Evolutionary conservation across 2,329 filamentous ascomycete genomes (phyloP).

Genomic region (Phaeophleospora eucalypticola): DNA sequence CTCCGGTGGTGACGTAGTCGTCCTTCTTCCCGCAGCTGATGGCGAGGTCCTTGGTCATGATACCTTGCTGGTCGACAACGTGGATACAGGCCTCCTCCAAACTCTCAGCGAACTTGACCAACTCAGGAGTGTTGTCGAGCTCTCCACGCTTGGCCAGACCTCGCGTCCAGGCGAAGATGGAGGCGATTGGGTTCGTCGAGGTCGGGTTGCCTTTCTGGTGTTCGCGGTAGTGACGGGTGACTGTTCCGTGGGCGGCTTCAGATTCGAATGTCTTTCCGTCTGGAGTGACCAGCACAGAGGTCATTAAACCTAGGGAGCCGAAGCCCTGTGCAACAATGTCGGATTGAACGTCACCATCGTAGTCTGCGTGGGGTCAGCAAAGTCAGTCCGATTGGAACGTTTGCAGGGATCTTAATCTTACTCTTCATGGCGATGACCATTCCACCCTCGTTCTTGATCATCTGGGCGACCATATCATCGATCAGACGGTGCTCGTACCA

Average conservation of each 20-base stretch:
- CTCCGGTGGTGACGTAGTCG: constrained; percentile 84
- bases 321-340: constrained; percentile 98
- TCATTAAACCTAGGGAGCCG: constrained; percentile 97
- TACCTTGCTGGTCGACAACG: constrained; percentile 85
- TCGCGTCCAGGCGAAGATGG: constrained; percentile 98
- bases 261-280: constrained; percentile 96
- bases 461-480: constrained; percentile 99
- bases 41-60: constrained; percentile 99
- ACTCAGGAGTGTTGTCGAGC: constrained; percentile 86
- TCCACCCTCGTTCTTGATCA: constrained; percentile 97
- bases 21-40: constrained; percentile 85
- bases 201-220: constrained; percentile 98
- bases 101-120: constrained; percentile 84
- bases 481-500: constrained; percentile 99
- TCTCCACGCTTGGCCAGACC: constrained; percentile 89
- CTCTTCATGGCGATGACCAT: constrained; percentile 99
- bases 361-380: constrained; percentile 58
- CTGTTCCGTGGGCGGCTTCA: constrained; percentile 95
- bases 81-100: constrained; percentile 92
- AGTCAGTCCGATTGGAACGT: background rate
- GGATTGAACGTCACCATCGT: constrained; percentile 97
- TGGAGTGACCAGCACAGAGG: constrained; percentile 92
- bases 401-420: constrained; percentile 47
- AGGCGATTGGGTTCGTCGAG: constrained; percentile 96
- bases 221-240: constrained; percentile 97